Evolutionary conservation across 805 yeast species (phyloP).

Genomic region (Wickerhamomyces pijperi): DNA sequence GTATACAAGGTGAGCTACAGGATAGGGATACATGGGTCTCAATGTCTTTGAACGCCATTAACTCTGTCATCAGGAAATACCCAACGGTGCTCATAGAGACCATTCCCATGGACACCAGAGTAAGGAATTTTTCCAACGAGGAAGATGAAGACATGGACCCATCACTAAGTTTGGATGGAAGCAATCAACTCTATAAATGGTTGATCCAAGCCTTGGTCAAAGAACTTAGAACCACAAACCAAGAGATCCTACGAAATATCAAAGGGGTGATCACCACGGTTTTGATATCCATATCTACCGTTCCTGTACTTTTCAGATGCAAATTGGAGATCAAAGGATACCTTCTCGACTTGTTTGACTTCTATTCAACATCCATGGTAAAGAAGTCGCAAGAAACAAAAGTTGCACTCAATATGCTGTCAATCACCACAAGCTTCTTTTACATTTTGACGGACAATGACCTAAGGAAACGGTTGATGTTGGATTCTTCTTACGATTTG

Average conservation of each 20-base stretch:
- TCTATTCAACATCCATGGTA: slow-evolving; percentile 7
- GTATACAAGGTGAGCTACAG: neutral
- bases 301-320: slow-evolving; percentile 12
- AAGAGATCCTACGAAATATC: slow-evolving; percentile 8
- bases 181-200: slow-evolving; percentile 9
- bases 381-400: slow-evolving; percentile 1
- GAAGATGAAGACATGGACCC: neutral
- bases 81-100: neutral
- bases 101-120: too few relatives aligned
- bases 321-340: slow-evolving; percentile 10
- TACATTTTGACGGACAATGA: slow-evolving; percentile 15
- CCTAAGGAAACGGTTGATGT: slow-evolving; percentile 11
- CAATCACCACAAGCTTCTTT: slow-evolving; percentile 12
- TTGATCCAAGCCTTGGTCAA: slow-evolving; percentile 13
- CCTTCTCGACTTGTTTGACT: slow-evolving; percentile 8
- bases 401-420: slow-evolving; percentile 1
- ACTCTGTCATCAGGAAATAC: neutral
- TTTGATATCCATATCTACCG: slow-evolving; percentile 11
- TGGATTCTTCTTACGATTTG: slow-evolving; percentile 14
- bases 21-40: neutral
- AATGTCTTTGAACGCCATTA: neutral
- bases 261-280: slow-evolving; percentile 13
- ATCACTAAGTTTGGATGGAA: neutral
- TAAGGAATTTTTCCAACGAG: too few relatives aligned
- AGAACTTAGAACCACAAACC: slow-evolving; percentile 7